Evolutionary conservation across 805 yeast species (phyloP), one percentile per base, ranked within the genome.

Genomic region (Yamadazyma endophytica): DNA sequence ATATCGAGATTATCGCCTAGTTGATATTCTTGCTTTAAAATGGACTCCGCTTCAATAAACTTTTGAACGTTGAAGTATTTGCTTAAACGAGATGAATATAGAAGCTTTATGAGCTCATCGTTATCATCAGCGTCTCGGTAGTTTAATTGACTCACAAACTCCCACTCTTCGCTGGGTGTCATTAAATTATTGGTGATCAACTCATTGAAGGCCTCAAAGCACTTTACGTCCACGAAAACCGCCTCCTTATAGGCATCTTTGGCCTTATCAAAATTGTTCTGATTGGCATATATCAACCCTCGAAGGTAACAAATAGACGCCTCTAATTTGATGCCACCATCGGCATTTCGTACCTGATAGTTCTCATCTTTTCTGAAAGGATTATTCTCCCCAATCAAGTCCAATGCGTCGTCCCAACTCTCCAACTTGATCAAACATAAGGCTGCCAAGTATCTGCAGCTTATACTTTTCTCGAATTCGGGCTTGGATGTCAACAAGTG

Each of bases 161-260:
- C 86, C 92, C 95, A 84, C 57, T 88, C 94, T 49, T 90, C 97
- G 12, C 64, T 56, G 0, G 97, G 95, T 0, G 92, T 74, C 58
- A 90, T 61, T 46, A 87, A 69, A 48, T 80, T 81, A 44, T 82
- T 82, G 25, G 72, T 61, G 2, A 84, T 71, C 30, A 90, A 68
- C 50, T 83, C 88, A 46, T 84, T 76, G 52, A 87, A 87, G 1
- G 97, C 97, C 44, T 90, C 98, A 54, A 68, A 90, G 56, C 97
- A 92, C 54, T 88, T 86, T 6, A 84, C 88, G 55, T 90, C 97
- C 2, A 85, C 86, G 43, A 75, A 45, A 0, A 89, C 78, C 1
- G 97, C 96, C 49, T 87, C 96, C 49, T 79, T 77, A 47, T 78
- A 88, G 31, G 92, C 82, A 32, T 83, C 88, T 47, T 84, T 87